A percentile compares a stretch with the other conserved stretches of the same genome.
Conservation (phyloP, 371 early-diverging fungal genomes). For the Capniomyces stellatus region DNA sequence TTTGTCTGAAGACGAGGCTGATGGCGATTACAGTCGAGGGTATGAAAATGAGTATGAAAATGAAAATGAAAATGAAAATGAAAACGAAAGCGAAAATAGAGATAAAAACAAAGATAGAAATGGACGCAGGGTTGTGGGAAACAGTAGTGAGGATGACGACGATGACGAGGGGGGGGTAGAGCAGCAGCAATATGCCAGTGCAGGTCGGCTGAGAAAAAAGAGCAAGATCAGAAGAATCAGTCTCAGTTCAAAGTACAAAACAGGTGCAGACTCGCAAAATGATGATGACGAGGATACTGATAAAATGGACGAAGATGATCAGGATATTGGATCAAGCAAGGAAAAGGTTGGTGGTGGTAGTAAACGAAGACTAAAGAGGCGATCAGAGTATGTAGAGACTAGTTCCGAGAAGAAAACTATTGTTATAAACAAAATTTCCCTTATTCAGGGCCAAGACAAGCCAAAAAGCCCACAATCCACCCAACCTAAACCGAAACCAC, state of each 20-base stretch:
- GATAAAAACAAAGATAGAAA: too few species aligned
- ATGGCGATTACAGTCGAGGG: background rate
- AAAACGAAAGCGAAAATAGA: too few species aligned
- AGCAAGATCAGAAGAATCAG: too few species aligned
- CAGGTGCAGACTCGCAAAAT: background rate
- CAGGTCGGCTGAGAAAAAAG: background rate
- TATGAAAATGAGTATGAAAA: too few species aligned
- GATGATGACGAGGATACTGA: background rate
- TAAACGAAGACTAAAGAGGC: too few species aligned
- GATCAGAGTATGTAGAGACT: too few species aligned
- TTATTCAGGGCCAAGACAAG: too few species aligned
- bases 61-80: too few species aligned
- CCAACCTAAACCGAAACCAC: too few species aligned
- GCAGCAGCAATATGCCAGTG: background rate
- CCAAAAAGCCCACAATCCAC: too few species aligned
- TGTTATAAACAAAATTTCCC: too few species aligned
- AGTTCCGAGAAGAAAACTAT: too few species aligned
- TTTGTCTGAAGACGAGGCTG: constrained; percentile 3
- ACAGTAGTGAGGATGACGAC: background rate
- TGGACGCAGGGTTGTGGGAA: background rate
- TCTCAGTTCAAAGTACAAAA: background rate
- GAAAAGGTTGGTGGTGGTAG: background rate
- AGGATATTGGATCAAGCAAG: background rate
- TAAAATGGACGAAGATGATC: background rate
- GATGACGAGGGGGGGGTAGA: background rate